Percentiles rank a stretch among this genome's conserved stretches.
Evolutionary conservation across 805 yeast species (phyloP).

Genomic region (Kurtzmaniella fragi): DNA sequence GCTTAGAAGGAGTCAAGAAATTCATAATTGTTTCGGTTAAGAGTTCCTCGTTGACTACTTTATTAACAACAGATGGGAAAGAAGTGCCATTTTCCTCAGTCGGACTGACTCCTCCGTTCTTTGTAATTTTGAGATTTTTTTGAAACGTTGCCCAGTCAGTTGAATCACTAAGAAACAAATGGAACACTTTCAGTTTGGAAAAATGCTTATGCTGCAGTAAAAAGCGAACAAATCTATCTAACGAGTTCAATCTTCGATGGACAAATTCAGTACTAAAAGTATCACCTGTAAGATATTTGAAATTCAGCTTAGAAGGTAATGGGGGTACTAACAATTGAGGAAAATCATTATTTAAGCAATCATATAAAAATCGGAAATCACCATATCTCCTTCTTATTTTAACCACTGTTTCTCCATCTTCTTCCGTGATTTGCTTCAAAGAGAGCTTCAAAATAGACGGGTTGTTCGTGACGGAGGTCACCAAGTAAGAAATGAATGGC

Average conservation of each 20-base stretch:
- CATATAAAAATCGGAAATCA: conserved; percentile 77
- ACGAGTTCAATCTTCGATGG: conserved; percentile 70
- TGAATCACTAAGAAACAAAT: conserved; percentile 63
- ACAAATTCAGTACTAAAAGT: conserved; percentile 85
- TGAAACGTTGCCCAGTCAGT: conserved; percentile 71
- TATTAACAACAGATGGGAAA: conserved; percentile 25
- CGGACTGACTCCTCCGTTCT: conserved; percentile 12
- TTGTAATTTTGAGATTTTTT: conserved; percentile 42
- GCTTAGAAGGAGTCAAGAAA: conserved; percentile 71
- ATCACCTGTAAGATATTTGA: conserved; percentile 92
- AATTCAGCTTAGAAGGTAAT: conserved; percentile 83
- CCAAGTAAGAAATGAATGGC: conserved; percentile 68
- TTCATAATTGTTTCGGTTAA: conserved; percentile 91
- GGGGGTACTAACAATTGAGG: conserved; percentile 91
- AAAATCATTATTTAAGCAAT: conserved; percentile 67
- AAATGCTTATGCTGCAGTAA: conserved; percentile 70
- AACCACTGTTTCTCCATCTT: conserved; percentile 24
- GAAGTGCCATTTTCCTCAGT: conserved; percentile 12
- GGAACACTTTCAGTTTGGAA: conserved; percentile 64
- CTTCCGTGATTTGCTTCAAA: conserved; percentile 12
- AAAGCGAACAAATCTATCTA: conserved; percentile 70
- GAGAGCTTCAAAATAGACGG: conserved; percentile 45
- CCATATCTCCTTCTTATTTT: conserved; percentile 76
- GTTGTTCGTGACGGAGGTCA: conserved; percentile 59
- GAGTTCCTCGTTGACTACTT: conserved; percentile 59